Conservation (phyloP, 805 yeast species). For the Priceomyces fermenticarens region DNA sequence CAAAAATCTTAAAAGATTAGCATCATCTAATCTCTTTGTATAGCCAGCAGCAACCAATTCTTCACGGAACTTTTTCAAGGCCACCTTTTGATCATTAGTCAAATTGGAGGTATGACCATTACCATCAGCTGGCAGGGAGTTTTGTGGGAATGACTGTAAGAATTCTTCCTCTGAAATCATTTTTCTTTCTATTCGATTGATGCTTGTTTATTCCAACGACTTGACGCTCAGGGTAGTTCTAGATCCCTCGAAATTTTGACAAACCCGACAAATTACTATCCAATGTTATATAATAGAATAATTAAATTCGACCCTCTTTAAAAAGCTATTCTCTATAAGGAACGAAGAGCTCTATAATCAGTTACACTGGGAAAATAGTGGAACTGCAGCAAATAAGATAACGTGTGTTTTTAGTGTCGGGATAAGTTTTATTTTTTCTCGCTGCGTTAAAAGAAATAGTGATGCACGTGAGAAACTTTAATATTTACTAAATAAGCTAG, state of each 20-base stretch:
- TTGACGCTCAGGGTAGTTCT: too few relatives aligned
- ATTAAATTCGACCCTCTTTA: too few relatives aligned
- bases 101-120: slow-evolving; percentile 83
- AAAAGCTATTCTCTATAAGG: too few relatives aligned
- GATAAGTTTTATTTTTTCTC: not conserved
- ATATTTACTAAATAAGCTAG: slow-evolving; percentile 2
- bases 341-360: too few relatives aligned
- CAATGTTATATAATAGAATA: too few relatives aligned
- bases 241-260: too few relatives aligned
- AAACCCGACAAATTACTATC: too few relatives aligned
- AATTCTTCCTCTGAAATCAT: slow-evolving; percentile 34
- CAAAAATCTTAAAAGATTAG: slow-evolving; percentile 77
- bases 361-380: too few relatives aligned
- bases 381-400: too few relatives aligned
- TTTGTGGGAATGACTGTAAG: slow-evolving; percentile 67
- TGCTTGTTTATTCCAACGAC: not conserved
- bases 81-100: slow-evolving; percentile 62
- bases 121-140: slow-evolving; percentile 54
- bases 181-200: slow-evolving; percentile 5
- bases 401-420: slow-evolving; percentile 1
- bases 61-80: slow-evolving; percentile 56
- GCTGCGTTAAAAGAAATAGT: not conserved
- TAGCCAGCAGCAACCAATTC: slow-evolving; percentile 63
- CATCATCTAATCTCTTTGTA: slow-evolving; percentile 80
- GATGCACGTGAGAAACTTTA: slow-evolving; percentile 2